Conservation (phyloP, 805 yeast genomes). For the Yamadazyma takamatsuzukensis region DNA sequence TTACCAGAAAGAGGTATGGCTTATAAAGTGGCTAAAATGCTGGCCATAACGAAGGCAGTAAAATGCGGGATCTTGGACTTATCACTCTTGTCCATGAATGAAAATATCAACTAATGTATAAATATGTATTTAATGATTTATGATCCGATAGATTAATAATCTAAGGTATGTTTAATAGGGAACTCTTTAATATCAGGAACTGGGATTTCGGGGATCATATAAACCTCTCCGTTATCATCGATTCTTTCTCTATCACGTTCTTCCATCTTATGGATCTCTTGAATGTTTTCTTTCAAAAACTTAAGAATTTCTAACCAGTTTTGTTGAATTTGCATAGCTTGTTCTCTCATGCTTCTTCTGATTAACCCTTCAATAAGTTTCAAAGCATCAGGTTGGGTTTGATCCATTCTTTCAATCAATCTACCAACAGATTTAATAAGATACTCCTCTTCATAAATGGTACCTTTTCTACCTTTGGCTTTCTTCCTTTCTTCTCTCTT, state of each 20-base stretch:
- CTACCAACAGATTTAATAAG: conserved; percentile 85
- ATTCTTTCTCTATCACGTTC: conserved; percentile 85
- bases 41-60: conserved; percentile 45
- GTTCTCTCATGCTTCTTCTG: conserved; percentile 68
- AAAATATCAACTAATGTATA: too few species aligned
- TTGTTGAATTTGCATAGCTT: conserved; percentile 78
- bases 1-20: conserved; percentile 31
- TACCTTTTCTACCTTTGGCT: conserved; percentile 97
- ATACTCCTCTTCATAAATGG: conserved; percentile 95
- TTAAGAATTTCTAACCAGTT: conserved; percentile 55
- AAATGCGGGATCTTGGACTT: conserved; percentile 32
- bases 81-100: background rate
- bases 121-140: background rate
- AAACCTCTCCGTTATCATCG: conserved; percentile 84
- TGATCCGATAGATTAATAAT: conserved; percentile 38
- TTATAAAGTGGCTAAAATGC: conserved; percentile 41
- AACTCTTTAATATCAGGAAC: conserved; percentile 64
- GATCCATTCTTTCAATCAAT: conserved; percentile 73
- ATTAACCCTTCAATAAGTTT: conserved; percentile 71
- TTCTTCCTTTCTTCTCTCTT: conserved; percentile 94
- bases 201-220: conserved; percentile 72
- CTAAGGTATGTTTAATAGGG: conserved; percentile 54
- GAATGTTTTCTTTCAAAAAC: conserved; percentile 56
- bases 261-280: conserved; percentile 75
- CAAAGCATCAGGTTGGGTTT: conserved; percentile 70